Base-by-base conservation (phyloP, 345 rosid species). In the Gossypium sturtianum region DNA sequence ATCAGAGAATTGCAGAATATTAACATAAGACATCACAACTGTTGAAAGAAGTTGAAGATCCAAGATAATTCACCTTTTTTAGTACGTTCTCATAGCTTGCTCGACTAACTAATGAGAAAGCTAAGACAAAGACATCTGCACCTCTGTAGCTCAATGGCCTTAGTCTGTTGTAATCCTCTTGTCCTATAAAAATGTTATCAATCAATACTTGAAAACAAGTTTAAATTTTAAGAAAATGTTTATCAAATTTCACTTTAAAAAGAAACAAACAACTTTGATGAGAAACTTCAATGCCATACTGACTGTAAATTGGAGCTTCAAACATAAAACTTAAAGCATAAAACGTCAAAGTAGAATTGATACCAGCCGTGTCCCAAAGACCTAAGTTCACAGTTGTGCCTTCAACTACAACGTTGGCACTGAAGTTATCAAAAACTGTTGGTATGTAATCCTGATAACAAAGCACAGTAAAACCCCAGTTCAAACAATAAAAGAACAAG, bases 341-440 rank as follows among this genome's bases (percentile, higher is more conserved):
- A 49, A 63, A 74, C 16, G 17, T 47, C 29, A 65, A 34, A 80
- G 75, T 73, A 45, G 51, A 38, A 48, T 71, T 23, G 60, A 77
- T 91, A 93, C 98, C 98, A 87, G 97, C 98, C 65, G 98, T 94
- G 61, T 94, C 98, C 98, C 98, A 94, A 34, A 94, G 91, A 12
- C 98, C 98, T 80, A 94, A 82, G 80, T 92, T 94, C 53, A 94
- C 97, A 73, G 98, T 92, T 77, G 84, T 91, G 77, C 95, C 94
- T 86, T 94, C 98, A 76, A 87, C 92, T 25, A 91, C 86, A 73
- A 94, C 97, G 82, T 92, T 94, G 81, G 98, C 98, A 82, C 98
- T 94, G 86, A 94, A 94, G 85, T 94, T 90, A 82, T 94, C 97
- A 71, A 94, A 94, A 66, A 94, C 97, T 57, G 97, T 94, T 61